Conservation (phyloP, 1,284 basidiomycete species). For the Puccinia hordei region DNA sequence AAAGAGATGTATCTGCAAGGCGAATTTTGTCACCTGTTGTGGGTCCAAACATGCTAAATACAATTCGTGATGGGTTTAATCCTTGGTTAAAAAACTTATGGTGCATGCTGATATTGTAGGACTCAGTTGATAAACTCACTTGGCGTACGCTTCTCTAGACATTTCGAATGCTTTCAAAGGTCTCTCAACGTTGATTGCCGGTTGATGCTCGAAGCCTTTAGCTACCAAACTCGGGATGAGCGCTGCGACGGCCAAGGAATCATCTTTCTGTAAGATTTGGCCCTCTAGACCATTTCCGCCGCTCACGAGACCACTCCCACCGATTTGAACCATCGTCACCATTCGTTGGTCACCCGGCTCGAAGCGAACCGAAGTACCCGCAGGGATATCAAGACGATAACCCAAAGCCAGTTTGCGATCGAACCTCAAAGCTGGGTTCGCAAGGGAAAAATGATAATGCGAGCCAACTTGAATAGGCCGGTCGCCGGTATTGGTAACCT, state of each 20-base stretch:
- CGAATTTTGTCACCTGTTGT: constrained; percentile 86
- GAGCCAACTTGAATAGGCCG: constrained; percentile 92
- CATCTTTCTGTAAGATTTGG: constrained; percentile 63
- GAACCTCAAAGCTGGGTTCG: constrained; percentile 78
- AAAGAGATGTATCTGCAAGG: constrained; percentile 84
- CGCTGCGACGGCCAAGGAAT: constrained; percentile 65
- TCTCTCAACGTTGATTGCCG: constrained; percentile 55
- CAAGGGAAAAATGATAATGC: constrained; percentile 87
- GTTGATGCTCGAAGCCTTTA: constrained; percentile 59
- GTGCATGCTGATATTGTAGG: not conserved
- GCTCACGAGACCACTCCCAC: constrained; percentile 70
- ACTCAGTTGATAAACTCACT: constrained; percentile 8
- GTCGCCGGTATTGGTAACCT: constrained; percentile 89
- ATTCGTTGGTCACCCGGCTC: constrained; percentile 89
- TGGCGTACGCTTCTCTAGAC: constrained; percentile 65
- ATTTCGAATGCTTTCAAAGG: constrained; percentile 54
- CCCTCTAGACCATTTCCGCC: constrained; percentile 72
- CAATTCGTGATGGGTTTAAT: not conserved
- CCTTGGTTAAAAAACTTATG: not conserved
- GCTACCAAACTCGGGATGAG: constrained; percentile 66
- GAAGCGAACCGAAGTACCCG: constrained; percentile 93
- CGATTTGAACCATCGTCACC: constrained; percentile 78
- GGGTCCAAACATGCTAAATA: constrained; percentile 81
- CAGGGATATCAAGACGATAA: constrained; percentile 84
- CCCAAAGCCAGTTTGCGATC: constrained; percentile 79